Evolutionary conservation across 176 grass and related monocot genomes (phyloP).

Genomic region (Tuctoria greenei): DNA sequence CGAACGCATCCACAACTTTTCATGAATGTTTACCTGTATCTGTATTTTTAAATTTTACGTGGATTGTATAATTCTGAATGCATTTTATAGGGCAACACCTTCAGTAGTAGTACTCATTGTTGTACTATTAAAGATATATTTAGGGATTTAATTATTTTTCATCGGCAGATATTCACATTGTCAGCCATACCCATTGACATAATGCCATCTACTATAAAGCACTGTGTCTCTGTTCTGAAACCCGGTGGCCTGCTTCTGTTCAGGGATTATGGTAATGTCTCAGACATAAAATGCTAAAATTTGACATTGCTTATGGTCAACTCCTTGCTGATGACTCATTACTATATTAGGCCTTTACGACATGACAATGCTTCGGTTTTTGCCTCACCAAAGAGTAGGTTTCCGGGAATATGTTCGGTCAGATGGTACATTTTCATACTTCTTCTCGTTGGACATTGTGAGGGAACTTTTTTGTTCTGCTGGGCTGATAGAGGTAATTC

Average conservation of each 20-base stretch:
- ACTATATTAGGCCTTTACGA: slow-evolving; percentile 97
- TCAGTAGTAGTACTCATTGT: background rate
- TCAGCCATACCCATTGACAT: slow-evolving; percentile 73
- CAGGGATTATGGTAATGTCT: slow-evolving; percentile 80
- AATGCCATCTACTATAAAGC: slow-evolving; percentile 54
- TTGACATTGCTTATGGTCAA: background rate
- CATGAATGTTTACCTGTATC: background rate
- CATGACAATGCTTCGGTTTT: slow-evolving; percentile 97
- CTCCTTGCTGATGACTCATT: slow-evolving; percentile 6
- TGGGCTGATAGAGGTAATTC: slow-evolving; percentile 74
- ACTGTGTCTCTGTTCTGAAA: slow-evolving; percentile 75
- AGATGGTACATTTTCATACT: slow-evolving; percentile 89
- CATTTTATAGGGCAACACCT: background rate
- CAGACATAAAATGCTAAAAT: background rate
- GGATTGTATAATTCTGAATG: background rate
- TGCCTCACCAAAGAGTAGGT: slow-evolving; percentile 72
- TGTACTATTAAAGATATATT: background rate
- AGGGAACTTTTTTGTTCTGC: slow-evolving; percentile 71
- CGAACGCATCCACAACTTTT: too few relatives aligned
- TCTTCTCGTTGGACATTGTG: slow-evolving; percentile 72
- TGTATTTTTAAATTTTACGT: background rate
- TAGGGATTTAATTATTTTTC: slow-evolving; percentile 21
- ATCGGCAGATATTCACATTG: slow-evolving; percentile 83
- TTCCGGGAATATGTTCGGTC: slow-evolving; percentile 83
- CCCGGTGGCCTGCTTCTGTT: slow-evolving; percentile 82